These are phyloP conservation scores for Jamesozyma hellenica DNA, from an alignment of 805 yeast species.

Conservation along the genomic window DNA sequence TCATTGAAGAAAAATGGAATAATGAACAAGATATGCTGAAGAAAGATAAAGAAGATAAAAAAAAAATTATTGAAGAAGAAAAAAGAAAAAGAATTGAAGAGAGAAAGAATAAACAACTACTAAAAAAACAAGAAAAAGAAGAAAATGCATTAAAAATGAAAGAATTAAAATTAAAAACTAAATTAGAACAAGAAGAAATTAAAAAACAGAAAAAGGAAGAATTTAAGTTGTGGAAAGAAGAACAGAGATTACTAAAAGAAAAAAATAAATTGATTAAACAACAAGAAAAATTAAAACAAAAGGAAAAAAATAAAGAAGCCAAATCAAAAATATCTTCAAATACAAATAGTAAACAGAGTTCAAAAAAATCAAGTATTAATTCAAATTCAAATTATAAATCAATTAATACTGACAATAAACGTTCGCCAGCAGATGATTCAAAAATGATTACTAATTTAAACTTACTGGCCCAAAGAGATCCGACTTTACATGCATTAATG, in stretches of 20 bases:
- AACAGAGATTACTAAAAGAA: constrained; percentile 9
- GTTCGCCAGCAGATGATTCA: constrained; percentile 33
- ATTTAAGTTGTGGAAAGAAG: constrained; percentile 15
- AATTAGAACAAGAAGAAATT: constrained; percentile 12
- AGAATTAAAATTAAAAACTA: constrained; percentile 17
- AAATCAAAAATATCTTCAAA: constrained; percentile 1
- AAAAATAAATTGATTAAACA: constrained; percentile 2
- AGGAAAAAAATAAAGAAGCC: neutral
- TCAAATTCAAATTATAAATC: constrained; percentile 1
- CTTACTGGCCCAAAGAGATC: constrained; percentile 66
- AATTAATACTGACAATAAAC: constrained; percentile 4
- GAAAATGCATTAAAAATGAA: constrained; percentile 10
- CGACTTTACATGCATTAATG: constrained; percentile 62
- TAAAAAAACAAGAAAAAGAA: constrained; percentile 21
- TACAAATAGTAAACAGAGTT: neutral
- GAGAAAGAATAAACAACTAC: constrained; percentile 19
- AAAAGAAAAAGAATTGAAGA: constrained; percentile 19
- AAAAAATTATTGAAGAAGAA: constrained; percentile 28
- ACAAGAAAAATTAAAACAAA: constrained; percentile 1
- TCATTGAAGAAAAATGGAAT: constrained; percentile 42
- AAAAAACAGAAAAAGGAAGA: constrained; percentile 16
- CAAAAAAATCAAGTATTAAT: neutral
- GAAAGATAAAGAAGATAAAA: constrained; percentile 31
- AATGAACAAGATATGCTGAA: constrained; percentile 31
- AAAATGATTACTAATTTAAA: constrained; percentile 81